These are phyloP conservation scores for Cordyceps tenuipes DNA, from an alignment of 2,329 filamentous ascomycete species.

Conservation along the genomic window DNA sequence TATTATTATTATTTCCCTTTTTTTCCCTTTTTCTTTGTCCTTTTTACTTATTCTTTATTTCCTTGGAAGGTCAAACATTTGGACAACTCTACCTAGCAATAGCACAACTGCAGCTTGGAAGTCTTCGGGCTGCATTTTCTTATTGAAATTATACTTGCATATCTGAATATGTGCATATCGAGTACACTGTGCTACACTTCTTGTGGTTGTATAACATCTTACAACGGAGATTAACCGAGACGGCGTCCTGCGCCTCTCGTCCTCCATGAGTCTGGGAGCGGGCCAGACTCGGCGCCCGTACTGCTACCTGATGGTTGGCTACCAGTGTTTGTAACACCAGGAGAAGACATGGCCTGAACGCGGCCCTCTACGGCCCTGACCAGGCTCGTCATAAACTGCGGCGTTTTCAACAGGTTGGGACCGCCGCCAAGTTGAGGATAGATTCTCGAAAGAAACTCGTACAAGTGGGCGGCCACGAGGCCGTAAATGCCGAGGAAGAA, in stretches of 20 bases:
- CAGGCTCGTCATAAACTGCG: conserved; percentile 59
- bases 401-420: conserved; percentile 66
- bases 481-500: conserved; percentile 63
- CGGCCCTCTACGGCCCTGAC: conserved; percentile 37
- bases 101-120: background rate
- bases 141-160: background rate
- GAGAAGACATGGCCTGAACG: background rate
- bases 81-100: background rate
- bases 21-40: background rate
- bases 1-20: too few species aligned
- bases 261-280: conserved; percentile 56
- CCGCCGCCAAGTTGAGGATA: conserved; percentile 88
- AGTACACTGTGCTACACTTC: background rate
- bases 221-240: conserved; percentile 36
- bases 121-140: background rate
- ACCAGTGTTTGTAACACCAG: background rate
- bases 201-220: background rate
- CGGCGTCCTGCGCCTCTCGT: conserved; percentile 54
- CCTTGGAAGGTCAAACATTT: background rate
- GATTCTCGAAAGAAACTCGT: conserved; percentile 79
- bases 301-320: background rate
- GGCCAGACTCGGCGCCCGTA: conserved; percentile 27
- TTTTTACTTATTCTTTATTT: background rate
- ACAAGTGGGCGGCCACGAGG: conserved; percentile 79
- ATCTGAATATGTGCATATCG: background rate